Base-by-base conservation (phyloP, 1,284 basidiomycete genomes). In the Ceratobasidium sp. region DNA sequence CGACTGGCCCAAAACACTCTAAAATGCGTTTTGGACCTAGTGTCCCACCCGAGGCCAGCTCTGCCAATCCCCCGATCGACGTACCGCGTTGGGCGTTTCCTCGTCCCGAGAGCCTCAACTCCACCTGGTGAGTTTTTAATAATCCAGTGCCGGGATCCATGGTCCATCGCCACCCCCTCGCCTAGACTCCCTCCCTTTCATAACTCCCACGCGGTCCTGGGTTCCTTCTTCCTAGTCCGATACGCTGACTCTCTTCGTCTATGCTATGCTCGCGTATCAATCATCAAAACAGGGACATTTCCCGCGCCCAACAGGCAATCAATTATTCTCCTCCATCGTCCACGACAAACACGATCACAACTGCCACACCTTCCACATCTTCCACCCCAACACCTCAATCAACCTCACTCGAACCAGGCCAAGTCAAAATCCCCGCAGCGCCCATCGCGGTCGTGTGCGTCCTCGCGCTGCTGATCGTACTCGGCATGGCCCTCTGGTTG, bases 401-500 rank as follows among this genome's bases (percentile, higher is more conserved):
- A 3, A 1, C 40, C 10, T 3, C 57, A 6, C 10, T 20, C 12
- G 17, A 59, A 52, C 48, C 42, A 12, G 7, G 7, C 7, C 20
- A 38, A 17, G 13, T 10, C 46, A 6, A 61, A 40, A 17, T 42
- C 59, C 57, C 59, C 28, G 66, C 52, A 33, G 59, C 50, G 17
- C 40, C 59, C 20, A 44, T 74, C n/a, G 44, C 59, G 12, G 42
- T 64, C 46, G 33, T 20, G 4, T 62, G 33, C 26, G 59, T 62
- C 38, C 46, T 28, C 26, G 56, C 69, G 7, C 56, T 71, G 4
- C 15, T 61, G 6, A 26, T 73, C 9, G 20, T 74, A 15, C 15
- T 48, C 46, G 59, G 17, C 20, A 73, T 73, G 59, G 71, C 57
- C 20, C 20, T 40, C 42, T 64, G 57, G 57, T 46, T 74, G 26